Conservation (phyloP, 306 rosid species). For the Medicago lupulina region DNA sequence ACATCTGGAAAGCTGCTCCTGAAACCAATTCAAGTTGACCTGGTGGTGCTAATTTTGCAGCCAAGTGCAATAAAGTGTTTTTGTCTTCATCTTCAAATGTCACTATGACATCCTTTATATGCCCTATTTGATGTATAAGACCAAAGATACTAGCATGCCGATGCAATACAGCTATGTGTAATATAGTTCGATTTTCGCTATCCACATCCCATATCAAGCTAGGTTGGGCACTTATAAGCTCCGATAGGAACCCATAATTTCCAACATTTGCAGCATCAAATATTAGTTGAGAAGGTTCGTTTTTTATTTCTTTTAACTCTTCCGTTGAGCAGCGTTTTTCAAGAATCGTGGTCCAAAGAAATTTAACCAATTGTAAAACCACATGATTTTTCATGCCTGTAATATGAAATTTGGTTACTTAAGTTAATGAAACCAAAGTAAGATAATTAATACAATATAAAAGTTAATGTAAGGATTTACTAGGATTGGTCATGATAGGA, state of each 20-base stretch:
- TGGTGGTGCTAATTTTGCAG: slow-evolving; percentile 46
- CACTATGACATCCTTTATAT: slow-evolving; percentile 33
- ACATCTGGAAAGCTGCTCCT: slow-evolving; percentile 55
- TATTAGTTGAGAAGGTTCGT: slow-evolving; percentile 18
- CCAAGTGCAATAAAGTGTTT: slow-evolving; percentile 45
- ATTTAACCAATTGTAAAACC: slow-evolving; percentile 35
- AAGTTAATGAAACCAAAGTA: background rate
- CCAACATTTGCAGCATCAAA: slow-evolving; percentile 47
- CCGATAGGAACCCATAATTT: slow-evolving; percentile 48
- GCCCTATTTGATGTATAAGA: slow-evolving; percentile 41
- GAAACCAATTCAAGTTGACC: slow-evolving; percentile 42
- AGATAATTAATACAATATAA: background rate
- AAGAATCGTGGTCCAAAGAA: slow-evolving; percentile 35
- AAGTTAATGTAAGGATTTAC: background rate
- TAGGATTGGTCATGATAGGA: slow-evolving; percentile 18
- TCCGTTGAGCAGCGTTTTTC: too few species aligned
- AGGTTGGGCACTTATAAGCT: slow-evolving; percentile 40
- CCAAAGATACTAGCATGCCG: slow-evolving; percentile 47
- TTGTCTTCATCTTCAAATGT: background rate
- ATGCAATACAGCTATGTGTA: slow-evolving; percentile 45
- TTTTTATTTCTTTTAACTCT: background rate
- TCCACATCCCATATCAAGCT: slow-evolving; percentile 48
- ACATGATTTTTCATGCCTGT: slow-evolving; percentile 28
- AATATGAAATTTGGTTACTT: slow-evolving; percentile 6
- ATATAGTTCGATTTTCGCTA: background rate